These are phyloP conservation scores for Tuber calosporum DNA, from an alignment of 495 filamentous ascomycete species.

Conservation along the genomic window DNA sequence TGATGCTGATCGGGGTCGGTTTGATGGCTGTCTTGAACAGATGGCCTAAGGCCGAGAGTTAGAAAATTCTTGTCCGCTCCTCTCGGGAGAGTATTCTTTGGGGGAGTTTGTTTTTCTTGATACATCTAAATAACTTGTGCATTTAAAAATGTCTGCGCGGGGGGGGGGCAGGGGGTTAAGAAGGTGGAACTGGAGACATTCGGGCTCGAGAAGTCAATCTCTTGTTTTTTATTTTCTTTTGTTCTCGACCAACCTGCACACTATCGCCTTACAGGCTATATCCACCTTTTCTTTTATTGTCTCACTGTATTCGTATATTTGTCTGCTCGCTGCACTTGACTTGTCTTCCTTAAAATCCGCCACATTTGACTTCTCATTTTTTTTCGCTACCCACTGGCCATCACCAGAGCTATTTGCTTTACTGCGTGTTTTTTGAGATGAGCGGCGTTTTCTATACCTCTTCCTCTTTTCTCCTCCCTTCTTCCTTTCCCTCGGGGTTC, in stretches of 20 bases:
- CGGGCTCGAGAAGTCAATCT: slow-evolving; percentile 23
- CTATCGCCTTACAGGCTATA: slow-evolving; percentile 11
- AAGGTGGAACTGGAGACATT: slow-evolving; percentile 26
- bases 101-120: slow-evolving; percentile 27
- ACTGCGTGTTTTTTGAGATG: slow-evolving; percentile 24
- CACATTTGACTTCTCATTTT: slow-evolving; percentile 39
- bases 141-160: slow-evolving; percentile 39
- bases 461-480: not conserved
- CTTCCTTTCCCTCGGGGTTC: not conserved
- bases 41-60: slow-evolving; percentile 48
- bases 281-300: slow-evolving; percentile 19
- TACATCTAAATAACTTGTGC: slow-evolving; percentile 30
- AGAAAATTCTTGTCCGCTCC: slow-evolving; percentile 25
- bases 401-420: slow-evolving; percentile 23
- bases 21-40: slow-evolving; percentile 93
- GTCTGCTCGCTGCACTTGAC: slow-evolving; percentile 27
- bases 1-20: slow-evolving; percentile 81
- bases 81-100: slow-evolving; percentile 23
- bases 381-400: slow-evolving; percentile 35
- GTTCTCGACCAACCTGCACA: slow-evolving; percentile 16
- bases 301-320: slow-evolving; percentile 37
- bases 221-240: slow-evolving; percentile 29
- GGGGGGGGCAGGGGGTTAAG: slow-evolving; percentile 30
- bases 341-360: slow-evolving; percentile 31
- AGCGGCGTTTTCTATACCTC: slow-evolving; percentile 25